Percentiles rank a stretch among this genome's conserved stretches.
phyloP scores from a whole-genome alignment of 164 flowering plant species.

The Saururus chinensis region DNA sequence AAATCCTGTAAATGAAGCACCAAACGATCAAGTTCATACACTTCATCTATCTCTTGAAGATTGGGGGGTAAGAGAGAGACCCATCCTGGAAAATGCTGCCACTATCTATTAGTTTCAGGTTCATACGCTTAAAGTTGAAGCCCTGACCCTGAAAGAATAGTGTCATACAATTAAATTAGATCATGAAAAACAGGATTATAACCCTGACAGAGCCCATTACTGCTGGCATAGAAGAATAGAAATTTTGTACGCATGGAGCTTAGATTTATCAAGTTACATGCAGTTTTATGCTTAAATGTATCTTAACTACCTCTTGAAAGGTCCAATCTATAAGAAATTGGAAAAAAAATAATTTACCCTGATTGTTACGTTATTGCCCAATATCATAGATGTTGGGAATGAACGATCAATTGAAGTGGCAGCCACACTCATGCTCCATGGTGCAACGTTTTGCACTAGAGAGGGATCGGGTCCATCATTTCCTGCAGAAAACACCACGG shows the following conservation, averaged over 20 bases:
- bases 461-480: constrained; percentile 51
- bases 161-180: too few species aligned
- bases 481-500: constrained; percentile 65
- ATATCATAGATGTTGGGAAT: constrained; percentile 33
- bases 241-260: too few species aligned
- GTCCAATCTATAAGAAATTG: not conserved
- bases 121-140: constrained; percentile 24
- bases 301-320: too few species aligned
- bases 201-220: too few species aligned
- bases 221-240: too few species aligned
- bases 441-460: constrained; percentile 46
- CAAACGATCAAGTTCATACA: not conserved
- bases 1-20: constrained; percentile 17
- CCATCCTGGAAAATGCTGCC: constrained; percentile 24
- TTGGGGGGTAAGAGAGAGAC: constrained; percentile 11
- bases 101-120: constrained; percentile 21
- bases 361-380: constrained; percentile 23
- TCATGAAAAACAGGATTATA: too few species aligned
- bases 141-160: constrained; percentile 34
- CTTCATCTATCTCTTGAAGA: not conserved
- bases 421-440: constrained; percentile 58
- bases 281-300: too few species aligned
- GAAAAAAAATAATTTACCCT: constrained; percentile 19
- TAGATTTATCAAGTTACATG: too few species aligned
- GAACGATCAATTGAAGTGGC: constrained; percentile 53